Evolutionary conservation across 768 basidiomycete species (phyloP), one percentile per base, ranked within the genome.

Genomic region (Xerocomus potaroensis): DNA sequence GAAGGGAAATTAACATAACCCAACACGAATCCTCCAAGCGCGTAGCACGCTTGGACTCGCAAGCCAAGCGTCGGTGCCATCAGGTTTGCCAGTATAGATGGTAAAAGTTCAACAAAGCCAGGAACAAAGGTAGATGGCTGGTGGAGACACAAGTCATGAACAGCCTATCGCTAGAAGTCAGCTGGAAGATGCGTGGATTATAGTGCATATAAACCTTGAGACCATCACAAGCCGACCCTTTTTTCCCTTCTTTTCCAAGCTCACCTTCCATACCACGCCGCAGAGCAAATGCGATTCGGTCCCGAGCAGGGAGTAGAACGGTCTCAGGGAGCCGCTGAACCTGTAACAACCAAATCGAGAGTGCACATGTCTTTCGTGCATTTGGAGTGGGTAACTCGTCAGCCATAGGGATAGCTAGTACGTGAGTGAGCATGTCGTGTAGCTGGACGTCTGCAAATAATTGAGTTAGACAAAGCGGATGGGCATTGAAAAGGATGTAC

Each of bases 171-270:
- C n/a, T 11, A 41, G 10, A n/a, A 43, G 38, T 58, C 26, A 54
- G 62, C 32, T 6, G 49, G 41, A 24, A 39, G 43, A 36, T 23
- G 35, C 14, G 45, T 35, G 22, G 22, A 33, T 46, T 39, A 51
- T 44, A 51, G 21, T 27, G 30, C 33, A 34, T 15, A 61, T 66
- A 55, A 60, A 84, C 89, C 76, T 83, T 87, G 37, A 90, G 72
- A 18, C 85, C 87, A 62, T 92, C 89, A 27, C 76, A 84, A 2
- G 74, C 76, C 4, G 89, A 80, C 0, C 90, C 90, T 58, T 89
- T 91, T 71, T 91, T 91, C 9, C 90, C 90, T 62, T 92, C 90
- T 61, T 87, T 88, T 5, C 90, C 90, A 12, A 91, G 76, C 51
- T 91, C 84, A 7, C 90, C 90, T 45, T 87, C 84, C 48, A 92